phyloP scores from a whole-genome alignment of 129 eudicot genomes.

The Ambrosia trifida region DNA sequence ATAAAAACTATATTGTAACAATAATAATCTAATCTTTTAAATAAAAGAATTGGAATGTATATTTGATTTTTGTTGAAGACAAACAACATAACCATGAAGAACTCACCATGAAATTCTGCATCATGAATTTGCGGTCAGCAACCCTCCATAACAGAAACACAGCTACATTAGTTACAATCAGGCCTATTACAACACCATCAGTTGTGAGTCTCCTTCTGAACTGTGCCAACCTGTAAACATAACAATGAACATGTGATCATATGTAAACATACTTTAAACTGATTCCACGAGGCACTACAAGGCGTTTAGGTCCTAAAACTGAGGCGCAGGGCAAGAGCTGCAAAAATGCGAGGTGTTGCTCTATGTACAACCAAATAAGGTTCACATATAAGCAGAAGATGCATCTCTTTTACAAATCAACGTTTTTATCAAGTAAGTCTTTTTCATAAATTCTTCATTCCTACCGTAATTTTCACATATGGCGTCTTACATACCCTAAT shows the following conservation, averaged over 20 bases:
- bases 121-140: constrained; percentile 61
- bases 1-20: not conserved
- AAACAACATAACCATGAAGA: constrained; percentile 11
- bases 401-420: no score
- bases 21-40: not conserved
- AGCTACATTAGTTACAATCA: constrained; percentile 71
- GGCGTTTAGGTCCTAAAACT: no score
- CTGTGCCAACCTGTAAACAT: constrained; percentile 47
- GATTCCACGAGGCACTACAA: not conserved
- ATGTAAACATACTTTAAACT: not conserved
- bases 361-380: no score
- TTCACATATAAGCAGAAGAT: no score
- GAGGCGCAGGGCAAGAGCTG: no score
- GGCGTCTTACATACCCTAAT: no score
- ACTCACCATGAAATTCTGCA: constrained; percentile 66
- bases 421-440: no score
- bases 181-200: constrained; percentile 56
- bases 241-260: constrained; percentile 9
- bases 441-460: no score
- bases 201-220: constrained; percentile 53
- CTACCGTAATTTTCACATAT: no score
- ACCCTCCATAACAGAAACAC: constrained; percentile 63
- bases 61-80: no score
- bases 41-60: no score
- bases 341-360: no score